phyloP scores from a whole-genome alignment of 306 rosid species.

The Boehmeria nivea region DNA sequence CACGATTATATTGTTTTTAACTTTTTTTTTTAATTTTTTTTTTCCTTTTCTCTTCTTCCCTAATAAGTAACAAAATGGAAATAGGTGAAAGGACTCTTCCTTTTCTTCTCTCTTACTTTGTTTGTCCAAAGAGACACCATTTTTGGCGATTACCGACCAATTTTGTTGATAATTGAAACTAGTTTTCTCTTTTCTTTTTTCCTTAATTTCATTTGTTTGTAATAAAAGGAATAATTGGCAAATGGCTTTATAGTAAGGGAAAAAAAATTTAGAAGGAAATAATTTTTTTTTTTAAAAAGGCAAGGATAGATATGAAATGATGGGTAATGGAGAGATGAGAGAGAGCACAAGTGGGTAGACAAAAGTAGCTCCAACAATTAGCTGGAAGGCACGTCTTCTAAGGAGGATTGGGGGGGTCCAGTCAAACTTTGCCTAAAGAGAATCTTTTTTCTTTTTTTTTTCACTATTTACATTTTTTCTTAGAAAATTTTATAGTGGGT shows the following conservation, averaged over 20 bases:
- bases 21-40: neutral
- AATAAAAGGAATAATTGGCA: neutral
- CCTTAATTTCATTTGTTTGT: neutral
- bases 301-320: neutral
- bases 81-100: neutral
- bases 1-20: too few species aligned
- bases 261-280: too few species aligned
- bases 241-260: neutral
- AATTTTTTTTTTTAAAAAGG: too few species aligned
- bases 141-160: slow-evolving; percentile 1
- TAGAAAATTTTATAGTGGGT: too few species aligned
- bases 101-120: neutral
- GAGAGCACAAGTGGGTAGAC: slow-evolving; percentile 8
- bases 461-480: neutral
- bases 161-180: neutral
- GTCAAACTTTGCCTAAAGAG: neutral
- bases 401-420: slow-evolving; percentile 20
- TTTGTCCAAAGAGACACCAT: neutral
- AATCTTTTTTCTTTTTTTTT: neutral
- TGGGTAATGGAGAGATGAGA: neutral
- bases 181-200: neutral
- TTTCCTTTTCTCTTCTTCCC: neutral
- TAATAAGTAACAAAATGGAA: neutral
- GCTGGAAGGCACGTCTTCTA: slow-evolving; percentile 34
- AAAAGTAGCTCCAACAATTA: slow-evolving; percentile 21